phyloP scores from a whole-genome alignment of 306 rosid genomes.

The Cucumis hystrix region DNA sequence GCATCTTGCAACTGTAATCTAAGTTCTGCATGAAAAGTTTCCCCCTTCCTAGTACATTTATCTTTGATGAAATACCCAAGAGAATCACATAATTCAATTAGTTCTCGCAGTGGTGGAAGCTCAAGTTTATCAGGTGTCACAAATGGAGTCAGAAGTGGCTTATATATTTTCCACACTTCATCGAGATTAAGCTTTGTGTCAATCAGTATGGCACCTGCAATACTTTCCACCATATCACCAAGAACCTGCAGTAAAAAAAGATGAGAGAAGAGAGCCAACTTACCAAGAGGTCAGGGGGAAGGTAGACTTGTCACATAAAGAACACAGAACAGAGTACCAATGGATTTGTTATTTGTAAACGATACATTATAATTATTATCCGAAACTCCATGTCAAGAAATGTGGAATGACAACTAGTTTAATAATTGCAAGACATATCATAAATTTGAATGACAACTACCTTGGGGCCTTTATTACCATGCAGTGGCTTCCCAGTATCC shows the following conservation, averaged over 20 bases:
- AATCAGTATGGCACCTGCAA: conserved; percentile 78
- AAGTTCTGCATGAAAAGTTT: conserved; percentile 33
- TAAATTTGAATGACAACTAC: conserved; percentile 18
- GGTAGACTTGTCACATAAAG: not conserved
- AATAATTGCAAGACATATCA: not conserved
- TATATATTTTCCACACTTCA: conserved; percentile 63
- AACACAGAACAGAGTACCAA: not conserved
- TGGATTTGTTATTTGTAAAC: not conserved
- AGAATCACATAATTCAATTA: conserved; percentile 56
- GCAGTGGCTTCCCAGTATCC: conserved; percentile 19
- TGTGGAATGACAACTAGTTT: not conserved
- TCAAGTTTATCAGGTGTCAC: conserved; percentile 94
- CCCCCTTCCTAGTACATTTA: conserved; percentile 36
- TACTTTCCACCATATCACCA: conserved; percentile 94
- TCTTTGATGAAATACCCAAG: conserved; percentile 61
- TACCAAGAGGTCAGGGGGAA: not conserved
- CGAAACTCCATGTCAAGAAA: not conserved
- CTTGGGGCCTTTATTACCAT: conserved; percentile 59
- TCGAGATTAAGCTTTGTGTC: conserved; percentile 69
- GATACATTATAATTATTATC: not conserved
- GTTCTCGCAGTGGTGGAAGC: conserved; percentile 59
- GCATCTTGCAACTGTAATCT: conserved; percentile 51
- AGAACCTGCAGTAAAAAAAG: conserved; percentile 42
- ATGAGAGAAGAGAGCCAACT: not conserved
- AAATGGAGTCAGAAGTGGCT: conserved; percentile 75